phyloP scores from a whole-genome alignment of 2,329 filamentous ascomycete genomes.

The Coniella vitis region DNA sequence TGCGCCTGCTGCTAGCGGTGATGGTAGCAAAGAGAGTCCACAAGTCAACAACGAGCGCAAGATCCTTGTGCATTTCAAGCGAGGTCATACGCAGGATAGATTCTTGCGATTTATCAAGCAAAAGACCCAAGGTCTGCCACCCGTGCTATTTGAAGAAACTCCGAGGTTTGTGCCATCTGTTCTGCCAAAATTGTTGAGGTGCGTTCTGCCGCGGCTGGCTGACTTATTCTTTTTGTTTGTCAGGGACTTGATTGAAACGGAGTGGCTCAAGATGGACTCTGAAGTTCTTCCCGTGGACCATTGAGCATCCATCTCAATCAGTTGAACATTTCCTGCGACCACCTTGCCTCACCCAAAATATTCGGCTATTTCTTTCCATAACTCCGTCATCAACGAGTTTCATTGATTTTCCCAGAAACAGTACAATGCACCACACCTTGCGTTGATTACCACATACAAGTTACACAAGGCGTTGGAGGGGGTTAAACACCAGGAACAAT shows the following conservation, averaged over 20 bases:
- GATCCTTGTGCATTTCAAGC: conserved; percentile 45
- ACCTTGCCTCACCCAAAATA: too few relatives aligned
- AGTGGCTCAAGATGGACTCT: conserved; percentile 31
- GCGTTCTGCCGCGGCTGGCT: neutral
- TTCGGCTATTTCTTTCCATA: too few relatives aligned
- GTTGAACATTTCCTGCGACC: too few relatives aligned
- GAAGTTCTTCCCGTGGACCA: conserved; percentile 22
- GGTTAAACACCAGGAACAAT: too few relatives aligned
- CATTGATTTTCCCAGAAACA: too few relatives aligned
- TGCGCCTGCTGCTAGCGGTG: neutral
- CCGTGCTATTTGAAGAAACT: conserved; percentile 28
- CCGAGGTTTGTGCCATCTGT: conserved; percentile 30
- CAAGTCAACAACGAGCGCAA: conserved; percentile 33
- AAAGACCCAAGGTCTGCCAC: conserved; percentile 28
- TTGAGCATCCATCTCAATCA: too few relatives aligned
- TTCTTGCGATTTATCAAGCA: conserved; percentile 42
- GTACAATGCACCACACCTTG: too few relatives aligned
- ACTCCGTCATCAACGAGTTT: too few relatives aligned
- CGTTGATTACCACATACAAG: too few relatives aligned
- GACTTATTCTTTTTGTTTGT: conserved; percentile 1
- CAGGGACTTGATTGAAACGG: conserved; percentile 30
- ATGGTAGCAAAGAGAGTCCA: too few relatives aligned
- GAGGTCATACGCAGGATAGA: conserved; percentile 44
- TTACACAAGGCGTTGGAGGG: too few relatives aligned
- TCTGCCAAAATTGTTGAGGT: neutral